Conservation (phyloP, 805 yeast species). For the Alloascoidea hylecoeti region DNA sequence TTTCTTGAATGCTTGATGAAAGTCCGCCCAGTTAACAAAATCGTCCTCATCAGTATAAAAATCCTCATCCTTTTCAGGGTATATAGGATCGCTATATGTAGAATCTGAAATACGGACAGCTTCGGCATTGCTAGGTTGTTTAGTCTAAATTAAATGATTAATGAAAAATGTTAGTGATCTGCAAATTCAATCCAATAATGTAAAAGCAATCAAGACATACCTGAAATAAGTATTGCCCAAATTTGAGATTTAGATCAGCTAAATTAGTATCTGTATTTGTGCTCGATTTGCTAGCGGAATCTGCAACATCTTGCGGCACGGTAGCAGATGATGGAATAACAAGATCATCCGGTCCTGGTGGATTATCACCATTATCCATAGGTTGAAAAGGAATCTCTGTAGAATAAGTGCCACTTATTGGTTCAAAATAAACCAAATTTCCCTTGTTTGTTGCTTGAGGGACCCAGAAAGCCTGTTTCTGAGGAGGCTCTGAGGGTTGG, state of each 20-base stretch:
- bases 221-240: neutral
- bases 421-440: slow-evolving; percentile 9
- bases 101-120: neutral
- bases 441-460: slow-evolving; percentile 14
- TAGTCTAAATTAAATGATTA: too few relatives aligned
- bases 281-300: neutral
- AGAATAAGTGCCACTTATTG: slow-evolving; percentile 5
- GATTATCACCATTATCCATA: neutral
- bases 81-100: neutral
- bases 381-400: neutral
- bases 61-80: neutral
- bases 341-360: neutral
- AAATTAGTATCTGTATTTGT: too few relatives aligned
- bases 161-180: too few relatives aligned
- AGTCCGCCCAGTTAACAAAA: neutral
- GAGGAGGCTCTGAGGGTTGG: slow-evolving; percentile 5
- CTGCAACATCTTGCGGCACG: neutral
- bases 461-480: slow-evolving; percentile 16
- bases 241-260: too few relatives aligned
- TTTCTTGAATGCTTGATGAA: neutral
- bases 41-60: neutral
- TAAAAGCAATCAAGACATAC: neutral
- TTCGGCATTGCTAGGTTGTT: too few relatives aligned
- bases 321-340: neutral
- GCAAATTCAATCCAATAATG: too few relatives aligned